A percentile compares a stretch with the other conserved stretches of the same genome.
Evolutionary conservation across 1,284 basidiomycete species (phyloP).

Genomic region (Leccinum holopus): DNA sequence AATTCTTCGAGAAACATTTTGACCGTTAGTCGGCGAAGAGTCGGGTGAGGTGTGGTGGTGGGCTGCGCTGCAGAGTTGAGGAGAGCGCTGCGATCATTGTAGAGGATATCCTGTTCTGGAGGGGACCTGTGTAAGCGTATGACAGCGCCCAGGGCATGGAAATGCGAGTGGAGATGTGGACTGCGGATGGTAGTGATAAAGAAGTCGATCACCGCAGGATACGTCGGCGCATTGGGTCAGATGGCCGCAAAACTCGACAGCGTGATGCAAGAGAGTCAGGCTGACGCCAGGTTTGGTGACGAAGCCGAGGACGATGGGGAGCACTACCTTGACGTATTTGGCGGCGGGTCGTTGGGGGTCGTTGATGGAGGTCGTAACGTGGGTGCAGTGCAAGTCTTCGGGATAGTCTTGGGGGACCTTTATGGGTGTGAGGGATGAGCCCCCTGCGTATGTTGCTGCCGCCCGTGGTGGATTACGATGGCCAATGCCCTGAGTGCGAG

Average conservation of each 20-base stretch:
- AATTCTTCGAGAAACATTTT: no score
- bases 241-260: constrained; percentile 44
- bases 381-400: no score
- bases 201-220: constrained; percentile 43
- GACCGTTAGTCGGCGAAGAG: no score
- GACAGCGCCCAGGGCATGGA: constrained; percentile 45
- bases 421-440: no score
- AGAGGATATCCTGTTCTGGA: constrained; percentile 44
- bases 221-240: constrained; percentile 46
- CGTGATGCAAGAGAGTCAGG: constrained; percentile 50
- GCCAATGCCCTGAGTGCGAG: no score
- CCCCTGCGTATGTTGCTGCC: no score
- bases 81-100: constrained; percentile 45
- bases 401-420: no score
- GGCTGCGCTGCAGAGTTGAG: constrained; percentile 39
- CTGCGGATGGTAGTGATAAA: constrained; percentile 55
- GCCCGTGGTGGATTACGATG: no score
- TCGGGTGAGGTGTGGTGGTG: no score
- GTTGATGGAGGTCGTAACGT: constrained; percentile 39
- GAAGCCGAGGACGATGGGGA: constrained; percentile 40
- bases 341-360: constrained; percentile 37
- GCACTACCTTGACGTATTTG: constrained; percentile 33
- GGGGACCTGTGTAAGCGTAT: constrained; percentile 12
- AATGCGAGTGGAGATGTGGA: constrained; percentile 50
- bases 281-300: constrained; percentile 47